phyloP scores from a whole-genome alignment of 2,329 filamentous ascomycete genomes.

The Claviceps fusiformis region DNA sequence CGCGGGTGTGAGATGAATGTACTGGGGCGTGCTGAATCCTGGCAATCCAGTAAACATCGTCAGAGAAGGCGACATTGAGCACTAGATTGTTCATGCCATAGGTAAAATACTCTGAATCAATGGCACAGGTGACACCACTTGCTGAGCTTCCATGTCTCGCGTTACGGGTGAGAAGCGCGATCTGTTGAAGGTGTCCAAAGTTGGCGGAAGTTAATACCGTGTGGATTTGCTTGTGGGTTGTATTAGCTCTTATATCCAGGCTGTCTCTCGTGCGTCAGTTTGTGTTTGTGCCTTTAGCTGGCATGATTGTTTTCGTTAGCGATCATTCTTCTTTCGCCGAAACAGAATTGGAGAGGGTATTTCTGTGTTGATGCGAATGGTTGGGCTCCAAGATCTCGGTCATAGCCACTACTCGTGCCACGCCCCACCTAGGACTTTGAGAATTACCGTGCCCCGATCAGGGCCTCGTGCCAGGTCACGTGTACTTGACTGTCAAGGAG shows the following conservation, averaged over 20 bases:
- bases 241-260: not conserved
- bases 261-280: slow-evolving; percentile 2
- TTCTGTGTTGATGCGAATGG: not conserved
- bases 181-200: slow-evolving; percentile 3
- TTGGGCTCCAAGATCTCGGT: too few relatives aligned
- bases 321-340: not conserved
- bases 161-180: slow-evolving; percentile 3
- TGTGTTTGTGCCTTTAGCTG: not conserved
- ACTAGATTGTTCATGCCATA: slow-evolving; percentile 10
- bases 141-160: not conserved
- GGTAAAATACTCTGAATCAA: not conserved
- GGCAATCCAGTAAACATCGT: slow-evolving; percentile 4
- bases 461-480: too few relatives aligned
- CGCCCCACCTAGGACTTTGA: too few relatives aligned
- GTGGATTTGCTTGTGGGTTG: slow-evolving; percentile 2
- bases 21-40: slow-evolving; percentile 3
- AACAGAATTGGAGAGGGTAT: not conserved
- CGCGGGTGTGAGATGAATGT: slow-evolving; percentile 1
- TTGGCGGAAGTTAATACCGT: not conserved
- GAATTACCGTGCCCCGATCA: too few relatives aligned
- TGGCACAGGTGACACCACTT: slow-evolving; percentile 1
- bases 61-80: slow-evolving; percentile 4
- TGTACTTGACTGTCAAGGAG: too few relatives aligned
- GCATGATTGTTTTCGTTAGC: not conserved
- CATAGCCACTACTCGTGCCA: too few relatives aligned